Evolutionary conservation across 2,329 filamentous ascomycete species (phyloP), one percentile per base, ranked within the genome.

Genomic region (Aspergillus thermomutatus): DNA sequence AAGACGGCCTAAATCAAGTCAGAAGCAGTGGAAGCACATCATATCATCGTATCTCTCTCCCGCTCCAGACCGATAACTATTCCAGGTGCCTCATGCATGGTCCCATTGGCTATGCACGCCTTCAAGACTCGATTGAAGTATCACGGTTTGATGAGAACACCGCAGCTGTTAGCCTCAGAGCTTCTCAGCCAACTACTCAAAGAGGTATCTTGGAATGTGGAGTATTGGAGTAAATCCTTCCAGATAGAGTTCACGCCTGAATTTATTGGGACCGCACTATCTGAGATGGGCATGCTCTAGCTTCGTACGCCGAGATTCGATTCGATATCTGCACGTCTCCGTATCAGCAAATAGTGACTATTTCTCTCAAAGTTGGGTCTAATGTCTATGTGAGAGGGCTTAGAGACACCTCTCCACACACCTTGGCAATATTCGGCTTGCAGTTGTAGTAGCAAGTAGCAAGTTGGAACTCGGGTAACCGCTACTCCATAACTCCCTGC

Each of bases 241-340:
- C 28, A 47, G 53, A 55, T 55, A 52, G 48, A 55, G 48, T 55
- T 55, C 43, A 14, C 19, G 41, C 25, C 52, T 54, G 48, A 34
- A 23, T 25, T 40, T 34, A 21, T 46, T 21, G 10, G 19, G 23
- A 14, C 23, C 2, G 23, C 21, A 26, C 21, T 46, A 46, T 46
- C 25, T 23, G 43, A 23, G 21, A 46, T 21, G 19, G n/a, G 10
- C 43, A n/a, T 46, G 31, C 17, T 10, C 45, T 49, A 54, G 47
- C 40, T 54, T 54, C 45, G 45, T 41, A 34, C n/a, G 6, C 23
- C 25, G 45, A 21, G n/a, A 26, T 47, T 43, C 41, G 23, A 45
- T 10, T 47, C 49, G 28, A 27, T 51, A 41, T 51, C 21, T 46
- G 43, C 43, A 46, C 10, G 5, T 23, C 41, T 23, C 41, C 19